Conservation (phyloP, 2,329 filamentous ascomycete species). For the Colletotrichum higginsianum region DNA sequence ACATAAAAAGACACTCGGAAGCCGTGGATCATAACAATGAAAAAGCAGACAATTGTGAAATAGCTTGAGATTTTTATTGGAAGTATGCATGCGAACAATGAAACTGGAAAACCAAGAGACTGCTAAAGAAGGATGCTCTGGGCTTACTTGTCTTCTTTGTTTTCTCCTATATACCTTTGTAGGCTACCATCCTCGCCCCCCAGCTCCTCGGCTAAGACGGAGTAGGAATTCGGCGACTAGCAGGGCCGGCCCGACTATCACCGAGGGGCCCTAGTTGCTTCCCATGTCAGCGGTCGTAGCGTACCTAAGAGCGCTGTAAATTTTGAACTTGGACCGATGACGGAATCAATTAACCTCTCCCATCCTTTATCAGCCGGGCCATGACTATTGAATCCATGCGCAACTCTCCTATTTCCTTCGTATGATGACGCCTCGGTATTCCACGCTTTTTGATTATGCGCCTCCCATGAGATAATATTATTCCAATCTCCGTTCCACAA, state of each 20-base stretch:
- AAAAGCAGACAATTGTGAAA: background rate
- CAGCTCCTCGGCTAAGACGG: constrained; percentile 17
- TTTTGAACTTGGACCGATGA: constrained; percentile 37
- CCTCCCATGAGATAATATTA: constrained; percentile 38
- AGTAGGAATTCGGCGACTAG: constrained; percentile 20
- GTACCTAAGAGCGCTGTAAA: constrained; percentile 22
- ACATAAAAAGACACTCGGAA: background rate
- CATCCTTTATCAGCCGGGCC: constrained; percentile 2
- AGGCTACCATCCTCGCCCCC: background rate
- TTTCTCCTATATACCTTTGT: no score
- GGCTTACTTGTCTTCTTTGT: no score
- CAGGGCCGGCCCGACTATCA: constrained; percentile 34
- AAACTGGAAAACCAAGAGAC: background rate
- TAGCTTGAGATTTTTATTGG: background rate
- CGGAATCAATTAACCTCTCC: constrained; percentile 17
- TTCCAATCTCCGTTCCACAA: constrained; percentile 27
- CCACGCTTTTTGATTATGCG: constrained; percentile 37
- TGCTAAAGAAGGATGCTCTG: no score
- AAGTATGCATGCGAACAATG: no score
- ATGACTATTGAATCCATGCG: constrained; percentile 19
- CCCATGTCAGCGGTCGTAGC: constrained; percentile 16
- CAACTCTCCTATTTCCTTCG: constrained; percentile 19
- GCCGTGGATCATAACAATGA: background rate
- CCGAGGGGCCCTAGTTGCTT: constrained; percentile 19
- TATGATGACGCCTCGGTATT: constrained; percentile 36